Percentiles rank a stretch among this genome's conserved stretches.
Evolutionary conservation across 352 stramenopile species (phyloP).

Genomic region (Blastocystis sp.): DNA sequence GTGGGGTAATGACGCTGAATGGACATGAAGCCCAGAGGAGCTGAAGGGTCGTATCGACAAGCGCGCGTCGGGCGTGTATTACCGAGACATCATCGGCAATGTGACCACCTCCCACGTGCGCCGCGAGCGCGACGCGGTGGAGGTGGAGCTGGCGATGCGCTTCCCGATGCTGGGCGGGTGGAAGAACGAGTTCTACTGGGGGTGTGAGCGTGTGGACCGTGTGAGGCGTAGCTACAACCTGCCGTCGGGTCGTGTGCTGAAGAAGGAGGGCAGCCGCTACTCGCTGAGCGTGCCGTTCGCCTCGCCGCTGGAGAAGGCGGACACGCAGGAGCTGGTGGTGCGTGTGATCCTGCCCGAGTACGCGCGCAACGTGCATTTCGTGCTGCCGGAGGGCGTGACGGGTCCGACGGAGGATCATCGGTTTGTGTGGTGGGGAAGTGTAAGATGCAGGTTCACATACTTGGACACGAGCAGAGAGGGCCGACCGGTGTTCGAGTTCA

Average conservation of each 20-base stretch:
- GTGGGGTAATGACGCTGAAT: not conserved
- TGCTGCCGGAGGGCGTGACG: slow-evolving; percentile 70
- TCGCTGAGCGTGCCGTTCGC: slow-evolving; percentile 73
- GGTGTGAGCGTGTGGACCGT: slow-evolving; percentile 71
- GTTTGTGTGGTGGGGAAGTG: slow-evolving; percentile 62
- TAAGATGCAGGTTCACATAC: slow-evolving; percentile 72
- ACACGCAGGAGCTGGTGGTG: slow-evolving; percentile 73
- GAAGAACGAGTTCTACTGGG: slow-evolving; percentile 74
- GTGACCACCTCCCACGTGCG: slow-evolving; percentile 71
- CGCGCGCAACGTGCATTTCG: slow-evolving; percentile 72
- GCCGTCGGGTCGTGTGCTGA: slow-evolving; percentile 36
- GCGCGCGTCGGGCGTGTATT: slow-evolving; percentile 73
- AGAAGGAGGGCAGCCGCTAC: slow-evolving; percentile 69
- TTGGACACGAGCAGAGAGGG: slow-evolving; percentile 72
- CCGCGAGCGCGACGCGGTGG: slow-evolving; percentile 55
- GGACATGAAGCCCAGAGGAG: not conserved
- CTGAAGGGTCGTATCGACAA: slow-evolving; percentile 70
- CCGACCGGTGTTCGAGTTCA: slow-evolving; percentile 73
- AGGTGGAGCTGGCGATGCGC: slow-evolving; percentile 71
- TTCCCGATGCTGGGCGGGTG: slow-evolving; percentile 74
- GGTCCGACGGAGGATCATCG: slow-evolving; percentile 22
- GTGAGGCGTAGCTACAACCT: slow-evolving; percentile 60
- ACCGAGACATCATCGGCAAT: slow-evolving; percentile 75
- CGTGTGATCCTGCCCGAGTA: slow-evolving; percentile 73
- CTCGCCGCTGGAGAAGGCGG: slow-evolving; percentile 70